These are phyloP conservation scores for Cystobasidium ongulense DNA, from an alignment of 768 basidiomycete species.

Conservation along the genomic window DNA sequence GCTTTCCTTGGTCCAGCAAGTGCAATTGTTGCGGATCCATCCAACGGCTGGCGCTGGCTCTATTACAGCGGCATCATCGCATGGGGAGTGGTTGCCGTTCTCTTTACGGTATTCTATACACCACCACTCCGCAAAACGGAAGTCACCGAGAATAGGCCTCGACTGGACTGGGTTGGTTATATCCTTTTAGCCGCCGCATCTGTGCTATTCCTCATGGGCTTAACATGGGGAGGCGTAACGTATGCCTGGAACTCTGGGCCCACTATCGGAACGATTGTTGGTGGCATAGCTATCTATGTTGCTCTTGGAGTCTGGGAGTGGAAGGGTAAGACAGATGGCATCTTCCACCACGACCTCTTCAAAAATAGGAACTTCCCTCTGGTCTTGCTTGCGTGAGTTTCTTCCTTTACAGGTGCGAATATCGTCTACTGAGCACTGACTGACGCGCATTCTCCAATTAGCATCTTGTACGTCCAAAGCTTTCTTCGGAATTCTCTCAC, in stretches of 20 bases:
- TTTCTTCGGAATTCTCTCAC: too few relatives aligned
- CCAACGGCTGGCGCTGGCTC: conserved; percentile 20
- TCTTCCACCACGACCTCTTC: conserved; percentile 11
- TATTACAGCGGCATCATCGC: conserved; percentile 6
- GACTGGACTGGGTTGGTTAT: conserved; percentile 42
- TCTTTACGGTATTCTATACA: not conserved
- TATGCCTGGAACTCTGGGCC: conserved; percentile 30
- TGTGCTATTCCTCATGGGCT: conserved; percentile 43
- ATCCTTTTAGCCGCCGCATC: conserved; percentile 46
- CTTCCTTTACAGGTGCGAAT: not conserved
- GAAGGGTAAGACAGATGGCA: conserved; percentile 46
- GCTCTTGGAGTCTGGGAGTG: conserved; percentile 67
- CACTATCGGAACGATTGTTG: conserved; percentile 52
- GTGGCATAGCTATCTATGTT: conserved; percentile 53
- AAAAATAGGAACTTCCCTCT: not conserved
- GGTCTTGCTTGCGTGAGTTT: not conserved
- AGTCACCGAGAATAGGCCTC: not conserved
- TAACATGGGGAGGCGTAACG: conserved; percentile 34
- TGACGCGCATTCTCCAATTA: not conserved
- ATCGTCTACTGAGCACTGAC: not conserved
- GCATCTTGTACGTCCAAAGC: not conserved
- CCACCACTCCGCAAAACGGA: not conserved
- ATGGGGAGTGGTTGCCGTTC: not conserved
- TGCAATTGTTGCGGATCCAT: not conserved
- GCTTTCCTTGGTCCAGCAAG: not conserved